Base-by-base conservation (phyloP, 306 rosid genomes). In the Hippophae tibetana region DNA sequence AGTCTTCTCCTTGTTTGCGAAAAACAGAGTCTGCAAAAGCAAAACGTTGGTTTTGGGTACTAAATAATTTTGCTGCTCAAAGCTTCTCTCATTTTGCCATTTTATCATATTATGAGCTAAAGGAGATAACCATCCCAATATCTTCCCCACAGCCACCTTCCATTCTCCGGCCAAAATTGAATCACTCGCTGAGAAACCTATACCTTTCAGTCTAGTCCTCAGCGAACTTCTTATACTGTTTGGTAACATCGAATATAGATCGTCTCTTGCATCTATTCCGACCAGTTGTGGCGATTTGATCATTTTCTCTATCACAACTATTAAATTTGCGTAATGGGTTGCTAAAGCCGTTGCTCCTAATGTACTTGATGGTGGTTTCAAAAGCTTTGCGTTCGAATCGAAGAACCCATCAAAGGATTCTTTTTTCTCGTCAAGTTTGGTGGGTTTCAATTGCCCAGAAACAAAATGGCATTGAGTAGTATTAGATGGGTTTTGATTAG, bases 51-150 rank as follows among this genome's bases (percentile, higher is more conserved):
- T 87, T 69, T 81, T 87, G 5, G 80, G 76, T 46, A 74, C 84
- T 79, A 78, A 50, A 45, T 79, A 31, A 31, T 31, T 88, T 31
- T 82, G 85, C 13, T 86, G 90, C 81, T 93, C 99, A 57, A 86
- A 84, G 85, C 95, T 93, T 57, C 99, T 86, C 57, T 93, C 97
- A 66, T 81, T 93, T 56, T 93, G 99, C 99, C 99, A 93, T 82
- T 76, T 93, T 14, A 93, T 80, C 99, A 93, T 93, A 44, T 88
- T 88, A 64, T 93, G 99, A 1, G 97, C 97, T 72, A 93, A 69
- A 10, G 97, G 97, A 5, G 83, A 84, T 54, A 93, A 27, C 99
- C 97, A 93, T 13, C 77, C 84, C 53, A 93, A 60, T 43, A 93
- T 80, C 57, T 80, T 82, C 18, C 84, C 95, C 77, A 93, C 57